Evolutionary conservation across 371 early-diverging fungal species (phyloP), one percentile per base, ranked within the genome.

Genomic region (Mucor circinelloides): DNA sequence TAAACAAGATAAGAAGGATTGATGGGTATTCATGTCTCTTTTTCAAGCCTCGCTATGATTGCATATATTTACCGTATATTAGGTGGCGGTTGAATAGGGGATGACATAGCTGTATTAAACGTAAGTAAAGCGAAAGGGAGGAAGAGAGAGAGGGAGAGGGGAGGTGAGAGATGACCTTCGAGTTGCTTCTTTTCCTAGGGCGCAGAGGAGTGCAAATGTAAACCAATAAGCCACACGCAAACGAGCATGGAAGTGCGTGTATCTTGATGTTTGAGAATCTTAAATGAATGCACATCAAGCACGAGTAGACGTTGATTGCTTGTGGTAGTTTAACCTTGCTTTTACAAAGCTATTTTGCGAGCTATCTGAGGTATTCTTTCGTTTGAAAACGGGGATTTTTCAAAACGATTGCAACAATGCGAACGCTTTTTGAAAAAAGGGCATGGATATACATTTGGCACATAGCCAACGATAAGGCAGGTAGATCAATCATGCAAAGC

Each of bases 71-170:
- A 71, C 71, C 71, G 71, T 60, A 71, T 67, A 55, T 71, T 71
- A n/a, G 71, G 71, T 58, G 71, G 70, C 19, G 66, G 71, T 31
- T 71, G 71, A 36, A 71, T 66, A 55, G 71, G 71, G 15, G 71
- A 71, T 63, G 71, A 67, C 71, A 71, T 69, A 23, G 7, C 54
- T 54, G 30, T 0, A 54, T 28, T 54, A 54, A 34, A 30, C 50
- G 54, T 54, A 54, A 54, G 54, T 30, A 30, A 54, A 54, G 30
- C 27, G 27, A 27, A 54, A 54, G 30, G 28, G 17, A 54, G 30
- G 27, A 30, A 25, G 25, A 50, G 34, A 6, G 34, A 34, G 34
- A 9, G 30, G 30, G 30, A 30, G 30, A 30, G 30, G 23, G 52
- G 25, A 27, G 17, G 54, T 54, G 54, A 6, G 46, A 28, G 30